A percentile compares a stretch with the other conserved stretches of the same genome.
These are phyloP conservation scores for Tolypocladium inflatum DNA, from an alignment of 2,329 filamentous ascomycete genomes.

Conservation along the genomic window DNA sequence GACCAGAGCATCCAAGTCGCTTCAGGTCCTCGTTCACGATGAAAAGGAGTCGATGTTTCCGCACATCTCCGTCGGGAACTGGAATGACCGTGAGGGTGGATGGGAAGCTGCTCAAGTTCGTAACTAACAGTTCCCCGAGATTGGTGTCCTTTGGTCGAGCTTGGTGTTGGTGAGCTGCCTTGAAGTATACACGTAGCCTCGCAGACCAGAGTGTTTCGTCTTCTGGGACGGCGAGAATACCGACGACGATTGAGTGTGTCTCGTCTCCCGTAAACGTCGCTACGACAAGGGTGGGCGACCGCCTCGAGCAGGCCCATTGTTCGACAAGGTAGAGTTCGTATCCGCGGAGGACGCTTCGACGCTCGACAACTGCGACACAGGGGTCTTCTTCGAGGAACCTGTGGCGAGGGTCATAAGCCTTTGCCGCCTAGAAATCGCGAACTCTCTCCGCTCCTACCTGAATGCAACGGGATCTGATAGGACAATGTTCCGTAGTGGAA, in stretches of 20 bases:
- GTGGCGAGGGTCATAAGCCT: constrained; percentile 2
- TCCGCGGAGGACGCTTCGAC: constrained; percentile 59
- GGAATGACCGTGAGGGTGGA: constrained; percentile 87
- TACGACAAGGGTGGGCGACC: constrained; percentile 84
- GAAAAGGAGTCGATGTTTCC: constrained; percentile 71
- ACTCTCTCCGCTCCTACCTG: constrained; percentile 25
- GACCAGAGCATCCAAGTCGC: constrained; percentile 80
- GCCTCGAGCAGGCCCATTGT: constrained; percentile 92
- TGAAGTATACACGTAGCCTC: constrained; percentile 73
- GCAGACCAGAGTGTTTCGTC: constrained; percentile 75
- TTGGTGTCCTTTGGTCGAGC: constrained; percentile 74
- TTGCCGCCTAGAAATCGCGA: no score
- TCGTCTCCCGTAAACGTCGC: constrained; percentile 87
- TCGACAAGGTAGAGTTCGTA: constrained; percentile 94
- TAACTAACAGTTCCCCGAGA: constrained; percentile 82
- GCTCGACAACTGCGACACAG: constrained; percentile 64
- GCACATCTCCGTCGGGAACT: constrained; percentile 78
- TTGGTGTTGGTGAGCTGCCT: constrained; percentile 75
- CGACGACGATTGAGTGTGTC: constrained; percentile 67
- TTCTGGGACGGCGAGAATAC: constrained; percentile 71
- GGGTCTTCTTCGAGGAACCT: constrained; percentile 81
- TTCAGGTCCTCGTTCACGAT: constrained; percentile 94
- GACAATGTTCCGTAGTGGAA: constrained; percentile 37
- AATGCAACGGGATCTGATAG: constrained; percentile 51
- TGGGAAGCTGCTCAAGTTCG: constrained; percentile 85